A percentile compares a stretch with the other conserved stretches of the same genome.
These are phyloP conservation scores for Lachnellula subtilissima DNA, from an alignment of 2,329 filamentous ascomycete genomes.

Conservation along the genomic window DNA sequence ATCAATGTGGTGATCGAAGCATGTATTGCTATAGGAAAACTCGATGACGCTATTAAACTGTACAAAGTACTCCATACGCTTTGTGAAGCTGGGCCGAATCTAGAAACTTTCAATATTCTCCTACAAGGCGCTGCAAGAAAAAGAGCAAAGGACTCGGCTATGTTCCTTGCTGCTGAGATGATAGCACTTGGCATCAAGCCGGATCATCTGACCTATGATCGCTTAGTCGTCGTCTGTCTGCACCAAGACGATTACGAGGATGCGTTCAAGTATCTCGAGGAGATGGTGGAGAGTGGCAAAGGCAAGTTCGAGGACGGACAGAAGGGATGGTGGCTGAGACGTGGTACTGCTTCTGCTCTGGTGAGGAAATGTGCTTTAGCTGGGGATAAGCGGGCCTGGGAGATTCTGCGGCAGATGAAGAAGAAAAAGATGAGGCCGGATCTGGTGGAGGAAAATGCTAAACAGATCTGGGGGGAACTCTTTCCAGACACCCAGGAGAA, in stretches of 20 bases:
- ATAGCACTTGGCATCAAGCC: slow-evolving; percentile 49
- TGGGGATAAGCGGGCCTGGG: slow-evolving; percentile 22
- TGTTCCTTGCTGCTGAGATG: slow-evolving; percentile 61
- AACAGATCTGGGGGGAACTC: neutral
- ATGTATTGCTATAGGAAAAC: slow-evolving; percentile 32
- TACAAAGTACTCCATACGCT: slow-evolving; percentile 57
- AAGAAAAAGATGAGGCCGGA: slow-evolving; percentile 16
- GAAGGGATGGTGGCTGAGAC: slow-evolving; percentile 31
- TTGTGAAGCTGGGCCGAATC: slow-evolving; percentile 40
- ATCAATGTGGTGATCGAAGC: slow-evolving; percentile 40
- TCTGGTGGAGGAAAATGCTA: neutral
- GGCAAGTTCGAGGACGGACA: slow-evolving; percentile 18
- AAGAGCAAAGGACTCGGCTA: slow-evolving; percentile 48
- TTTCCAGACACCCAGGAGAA: neutral
- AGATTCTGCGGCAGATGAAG: slow-evolving; percentile 24
- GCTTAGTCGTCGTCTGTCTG: slow-evolving; percentile 54
- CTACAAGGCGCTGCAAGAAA: slow-evolving; percentile 38
- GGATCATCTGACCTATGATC: slow-evolving; percentile 56
- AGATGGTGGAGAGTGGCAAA: slow-evolving; percentile 41
- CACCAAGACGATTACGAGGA: slow-evolving; percentile 39
- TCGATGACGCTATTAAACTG: slow-evolving; percentile 50
- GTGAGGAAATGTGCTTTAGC: slow-evolving; percentile 18
- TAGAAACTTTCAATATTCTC: slow-evolving; percentile 58
- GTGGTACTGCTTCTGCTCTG: slow-evolving; percentile 21
- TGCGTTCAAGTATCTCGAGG: slow-evolving; percentile 44